Base-by-base conservation (phyloP, 1,284 basidiomycete species). In the Cystobasidium pallidum region DNA sequence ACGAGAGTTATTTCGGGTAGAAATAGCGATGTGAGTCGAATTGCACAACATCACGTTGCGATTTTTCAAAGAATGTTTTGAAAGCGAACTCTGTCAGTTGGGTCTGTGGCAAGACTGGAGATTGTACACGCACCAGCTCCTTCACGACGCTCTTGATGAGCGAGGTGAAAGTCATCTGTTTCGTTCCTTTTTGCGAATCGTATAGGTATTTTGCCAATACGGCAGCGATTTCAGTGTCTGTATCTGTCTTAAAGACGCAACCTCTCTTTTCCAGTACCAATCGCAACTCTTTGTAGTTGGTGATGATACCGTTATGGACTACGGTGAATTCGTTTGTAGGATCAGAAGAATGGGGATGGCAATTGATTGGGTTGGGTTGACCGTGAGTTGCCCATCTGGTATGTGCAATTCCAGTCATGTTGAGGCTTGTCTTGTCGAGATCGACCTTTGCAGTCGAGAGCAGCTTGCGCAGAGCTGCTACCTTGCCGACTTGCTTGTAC, bases 331-430 rank as follows among this genome's bases (percentile, higher is more conserved):
- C 94, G 76, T 84, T 84, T 67, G 76, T 86, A 41, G 87, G 84
- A 81, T 97, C 94, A 45, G 91, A 92, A 78, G 89, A 89, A 81
- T 98, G 88, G 73, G 96, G 96, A 83, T 99, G 96, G 84, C 95
- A 99, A 85, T 99, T 99, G 78, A 86, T 82, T 66, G 89, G 86
- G 34, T 88, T 90, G 34, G 92, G 82, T 63, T 90, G 88, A 74
- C 96, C 96, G 82, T 99, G 96, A n/a, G 96, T 99, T 2, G 96
- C 96, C 96, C 96, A 99, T 76, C 96, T 92, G 19, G 96, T 99
- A 85, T 99, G 96, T 30, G 95, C 96, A 83, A 99, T 98, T 64
- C 92, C 93, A 65, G 94, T 92, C 83, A 97, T 94, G 65, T 89
- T 89, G 73, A 93, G 81, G 17, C 45, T 55, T 41, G 88, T 86